Percentiles rank a stretch among this genome's conserved stretches.
Conservation (phyloP, 1,284 basidiomycete species). For the Fomitopsis betulina region DNA sequence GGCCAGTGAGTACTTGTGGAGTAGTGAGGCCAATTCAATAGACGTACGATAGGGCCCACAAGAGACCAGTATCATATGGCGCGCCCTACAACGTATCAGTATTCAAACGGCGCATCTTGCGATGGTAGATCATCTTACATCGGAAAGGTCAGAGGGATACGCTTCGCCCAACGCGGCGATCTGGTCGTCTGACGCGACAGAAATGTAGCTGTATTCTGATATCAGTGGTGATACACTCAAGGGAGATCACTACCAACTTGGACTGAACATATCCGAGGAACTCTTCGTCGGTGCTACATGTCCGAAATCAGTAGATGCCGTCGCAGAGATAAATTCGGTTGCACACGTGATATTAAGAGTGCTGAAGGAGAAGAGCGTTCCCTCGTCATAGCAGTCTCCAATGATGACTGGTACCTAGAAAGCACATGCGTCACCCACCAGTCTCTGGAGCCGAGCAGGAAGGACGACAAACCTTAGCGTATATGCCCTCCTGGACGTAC, state of each 20-base stretch:
- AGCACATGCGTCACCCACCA: neutral
- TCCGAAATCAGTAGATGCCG: neutral
- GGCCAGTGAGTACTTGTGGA: neutral
- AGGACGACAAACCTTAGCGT: slow-evolving; percentile 1
- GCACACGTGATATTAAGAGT: slow-evolving; percentile 5
- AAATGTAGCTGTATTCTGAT: neutral
- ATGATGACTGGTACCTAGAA: slow-evolving; percentile 3
- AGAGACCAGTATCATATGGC: slow-evolving; percentile 2
- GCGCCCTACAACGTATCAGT: neutral
- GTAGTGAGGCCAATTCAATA: neutral
- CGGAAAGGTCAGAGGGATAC: slow-evolving; percentile 3
- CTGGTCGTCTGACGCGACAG: neutral
- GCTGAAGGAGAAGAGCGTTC: slow-evolving; percentile 16
- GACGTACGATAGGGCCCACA: slow-evolving; percentile 3
- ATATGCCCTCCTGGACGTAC: neutral
- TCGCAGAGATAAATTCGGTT: neutral
- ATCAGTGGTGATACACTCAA: neutral
- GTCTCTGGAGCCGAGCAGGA: neutral
- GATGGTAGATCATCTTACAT: neutral
- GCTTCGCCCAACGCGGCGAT: slow-evolving; percentile 3
- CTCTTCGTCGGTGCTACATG: slow-evolving; percentile 5
- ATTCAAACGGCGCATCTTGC: too few relatives aligned
- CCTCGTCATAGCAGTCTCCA: slow-evolving; percentile 8
- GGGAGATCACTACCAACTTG: neutral
- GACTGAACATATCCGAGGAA: slow-evolving; percentile 1